A percentile compares a stretch with the other conserved stretches of the same genome.
phyloP scores from a whole-genome alignment of 139 green algal genomes.

The Volvox reticuliferus region DNA sequence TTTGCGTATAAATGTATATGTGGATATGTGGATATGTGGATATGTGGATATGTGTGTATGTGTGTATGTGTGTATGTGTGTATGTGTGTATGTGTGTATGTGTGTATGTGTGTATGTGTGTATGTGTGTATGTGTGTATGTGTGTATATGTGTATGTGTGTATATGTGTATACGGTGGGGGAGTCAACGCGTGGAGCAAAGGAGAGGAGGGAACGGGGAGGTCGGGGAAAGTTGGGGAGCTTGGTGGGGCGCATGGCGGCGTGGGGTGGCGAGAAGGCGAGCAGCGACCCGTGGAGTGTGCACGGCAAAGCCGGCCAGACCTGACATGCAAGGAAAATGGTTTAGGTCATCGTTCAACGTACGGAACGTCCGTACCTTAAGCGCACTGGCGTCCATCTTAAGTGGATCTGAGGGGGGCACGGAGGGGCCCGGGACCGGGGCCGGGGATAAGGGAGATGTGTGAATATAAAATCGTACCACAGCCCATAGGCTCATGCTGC shows the following conservation, averaged over 20 bases:
- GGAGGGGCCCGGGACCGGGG: no score
- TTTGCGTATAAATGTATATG: no score
- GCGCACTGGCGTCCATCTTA: slow-evolving; percentile 37
- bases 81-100: background rate
- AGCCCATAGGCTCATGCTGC: no score
- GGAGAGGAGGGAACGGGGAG: background rate
- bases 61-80: no score
- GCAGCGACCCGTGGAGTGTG: background rate
- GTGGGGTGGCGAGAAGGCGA: background rate
- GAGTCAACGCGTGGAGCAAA: background rate
- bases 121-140: no score
- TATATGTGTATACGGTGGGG: background rate
- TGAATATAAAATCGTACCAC: no score
- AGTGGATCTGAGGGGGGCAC: slow-evolving; percentile 1
- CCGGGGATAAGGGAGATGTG: no score
- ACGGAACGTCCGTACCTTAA: slow-evolving; percentile 35
- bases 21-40: no score
- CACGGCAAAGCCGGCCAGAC: background rate
- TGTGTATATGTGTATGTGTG: no score
- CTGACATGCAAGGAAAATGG: background rate
- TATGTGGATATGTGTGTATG: background rate
- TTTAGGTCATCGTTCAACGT: background rate
- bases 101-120: no score
- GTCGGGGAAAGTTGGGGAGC: background rate
- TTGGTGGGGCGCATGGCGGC: background rate